phyloP scores from a whole-genome alignment of 345 rosid genomes.

The Citrus glauca region DNA sequence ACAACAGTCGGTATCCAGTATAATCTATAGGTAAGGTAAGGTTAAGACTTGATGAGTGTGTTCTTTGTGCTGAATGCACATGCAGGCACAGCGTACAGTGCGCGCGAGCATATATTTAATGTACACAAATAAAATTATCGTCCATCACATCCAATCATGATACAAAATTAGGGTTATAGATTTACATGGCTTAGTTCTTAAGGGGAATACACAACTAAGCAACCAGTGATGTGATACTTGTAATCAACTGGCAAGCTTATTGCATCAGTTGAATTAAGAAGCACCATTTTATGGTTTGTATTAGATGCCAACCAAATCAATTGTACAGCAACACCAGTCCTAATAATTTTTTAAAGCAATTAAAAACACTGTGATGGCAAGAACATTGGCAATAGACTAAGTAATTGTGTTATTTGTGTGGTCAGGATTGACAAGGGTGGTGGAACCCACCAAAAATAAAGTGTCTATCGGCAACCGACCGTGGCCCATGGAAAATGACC shows the following conservation, averaged over 20 bases:
- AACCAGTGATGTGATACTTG: neutral
- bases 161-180: neutral
- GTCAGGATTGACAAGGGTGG: neutral
- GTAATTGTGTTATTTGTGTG: neutral
- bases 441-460: neutral
- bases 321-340: neutral
- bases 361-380: neutral
- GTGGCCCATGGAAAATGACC: conserved; percentile 1
- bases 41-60: neutral
- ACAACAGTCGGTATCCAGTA: neutral
- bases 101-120: neutral
- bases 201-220: neutral
- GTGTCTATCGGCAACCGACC: neutral
- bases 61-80: neutral
- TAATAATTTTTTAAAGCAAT: too few relatives aligned
- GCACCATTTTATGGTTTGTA: neutral
- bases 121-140: neutral
- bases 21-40: neutral
- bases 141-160: neutral
- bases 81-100: neutral
- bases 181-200: neutral
- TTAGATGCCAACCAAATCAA: conserved; percentile 5
- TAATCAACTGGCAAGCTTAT: neutral
- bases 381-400: neutral
- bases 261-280: neutral